Base-by-base conservation (phyloP, 306 rosid species). In the Lathyrus aphaca region DNA sequence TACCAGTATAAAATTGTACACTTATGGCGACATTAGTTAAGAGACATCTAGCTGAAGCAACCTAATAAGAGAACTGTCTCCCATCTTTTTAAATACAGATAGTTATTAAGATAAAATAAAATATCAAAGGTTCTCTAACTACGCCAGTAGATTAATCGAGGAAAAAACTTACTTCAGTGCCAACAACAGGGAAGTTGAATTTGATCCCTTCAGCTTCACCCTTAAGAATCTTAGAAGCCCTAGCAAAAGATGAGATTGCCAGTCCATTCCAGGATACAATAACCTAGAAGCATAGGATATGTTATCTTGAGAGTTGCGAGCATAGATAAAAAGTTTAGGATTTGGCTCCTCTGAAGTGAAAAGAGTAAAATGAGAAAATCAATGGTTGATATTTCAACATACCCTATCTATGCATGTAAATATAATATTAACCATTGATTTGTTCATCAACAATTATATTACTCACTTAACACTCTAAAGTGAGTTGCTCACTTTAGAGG, bases 201-300 rank as follows among this genome's bases (percentile, higher is more conserved):
- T 82, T 88, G 64, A 84, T 78, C 74, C 84, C 86, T 72, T 79
- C 74, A 25, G 74, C 48, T 76, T 88, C 94, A 45, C 81, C 69
- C 86, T 79, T 84, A 42, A 93, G 94, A 80, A 90, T 84, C 83
- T 84, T 83, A 19, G 98, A 93, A 63, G 97, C 97, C 77, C 98
- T 88, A 30, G 96, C 98, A 82, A 90, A 88, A 61, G 97, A 80
- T 75, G 98, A 93, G 62, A 93, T 84, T 50, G 77, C 87, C 80
- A 93, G 82, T 62, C 98, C 98, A 81, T 93, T 93, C 98, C 97
- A 93, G 6, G 98, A 85, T 25, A 90, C 98, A 67, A 93, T 93
- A 40, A 93, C 98, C 98, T 93, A 84, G 30, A 64, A 66, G 74
- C 66, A 77, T n/a, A 62, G 6, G 25, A 68, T 69, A 23, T 74